These are phyloP conservation scores for Clonostachys rosea DNA, from an alignment of 2,329 filamentous ascomycete genomes.

Conservation along the genomic window DNA sequence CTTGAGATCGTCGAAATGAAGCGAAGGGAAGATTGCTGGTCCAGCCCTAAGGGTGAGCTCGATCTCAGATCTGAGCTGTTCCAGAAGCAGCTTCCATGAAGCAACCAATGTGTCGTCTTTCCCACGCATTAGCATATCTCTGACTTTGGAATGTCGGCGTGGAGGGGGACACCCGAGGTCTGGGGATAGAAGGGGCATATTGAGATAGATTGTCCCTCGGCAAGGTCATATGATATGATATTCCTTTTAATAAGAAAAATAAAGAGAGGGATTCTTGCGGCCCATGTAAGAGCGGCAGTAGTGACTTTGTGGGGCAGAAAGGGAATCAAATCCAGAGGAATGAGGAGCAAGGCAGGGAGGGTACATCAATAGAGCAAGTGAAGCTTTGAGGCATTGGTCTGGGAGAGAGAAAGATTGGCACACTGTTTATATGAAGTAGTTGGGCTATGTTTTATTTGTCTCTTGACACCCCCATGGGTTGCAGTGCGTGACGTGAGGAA, in stretches of 20 bases:
- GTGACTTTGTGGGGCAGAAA: too few relatives aligned
- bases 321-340: too few relatives aligned
- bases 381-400: too few relatives aligned
- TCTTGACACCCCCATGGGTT: too few relatives aligned
- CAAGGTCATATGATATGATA: slow-evolving; percentile 1
- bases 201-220: too few relatives aligned
- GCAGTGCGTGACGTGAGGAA: too few relatives aligned
- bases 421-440: too few relatives aligned
- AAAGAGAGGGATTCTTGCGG: background rate
- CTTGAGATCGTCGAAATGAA: slow-evolving; percentile 41
- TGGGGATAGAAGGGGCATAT: background rate
- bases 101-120: slow-evolving; percentile 25
- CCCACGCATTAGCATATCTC: slow-evolving; percentile 27
- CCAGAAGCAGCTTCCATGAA: slow-evolving; percentile 42
- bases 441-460: too few relatives aligned
- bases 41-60: slow-evolving; percentile 37
- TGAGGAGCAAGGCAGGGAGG: too few relatives aligned
- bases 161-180: slow-evolving; percentile 26
- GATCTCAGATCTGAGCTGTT: slow-evolving; percentile 38
- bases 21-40: slow-evolving; percentile 43
- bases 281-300: background rate
- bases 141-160: slow-evolving; percentile 31
- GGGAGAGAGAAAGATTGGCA: too few relatives aligned
- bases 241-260: background rate
- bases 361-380: too few relatives aligned